These are phyloP conservation scores for Lomentospora prolificans DNA, from an alignment of 2,329 filamentous ascomycete genomes.

Conservation along the genomic window DNA sequence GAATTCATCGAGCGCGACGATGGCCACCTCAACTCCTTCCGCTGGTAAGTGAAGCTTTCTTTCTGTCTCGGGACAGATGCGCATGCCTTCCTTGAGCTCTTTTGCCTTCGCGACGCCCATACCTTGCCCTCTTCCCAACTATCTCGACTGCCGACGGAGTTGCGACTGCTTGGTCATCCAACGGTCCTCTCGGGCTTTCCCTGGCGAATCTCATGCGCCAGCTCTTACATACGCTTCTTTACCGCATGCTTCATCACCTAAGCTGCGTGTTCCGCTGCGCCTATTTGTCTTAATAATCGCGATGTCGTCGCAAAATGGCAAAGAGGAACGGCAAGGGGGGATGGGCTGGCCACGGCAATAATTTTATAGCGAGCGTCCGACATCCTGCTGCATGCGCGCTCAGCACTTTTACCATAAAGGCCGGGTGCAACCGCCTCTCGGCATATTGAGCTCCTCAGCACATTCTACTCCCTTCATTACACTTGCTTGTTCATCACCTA, in stretches of 20 bases:
- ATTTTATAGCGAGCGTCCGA: not conserved
- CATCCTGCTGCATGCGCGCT: not conserved
- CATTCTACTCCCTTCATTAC: not conserved
- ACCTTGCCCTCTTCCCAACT: not conserved
- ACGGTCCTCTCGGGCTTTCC: not conserved
- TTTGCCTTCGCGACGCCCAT: not conserved
- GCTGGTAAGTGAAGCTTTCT: constrained; percentile 6
- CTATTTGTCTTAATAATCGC: constrained; percentile 7
- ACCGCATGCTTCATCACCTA: not conserved
- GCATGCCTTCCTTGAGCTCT: not conserved
- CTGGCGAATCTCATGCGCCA: constrained; percentile 3
- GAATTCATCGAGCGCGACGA: constrained; percentile 8
- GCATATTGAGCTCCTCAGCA: not conserved
- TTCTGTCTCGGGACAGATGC: not conserved
- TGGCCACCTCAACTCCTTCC: constrained; percentile 5
- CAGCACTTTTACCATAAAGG: not conserved
- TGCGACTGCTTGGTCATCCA: constrained; percentile 7
- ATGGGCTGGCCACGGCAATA: not conserved
- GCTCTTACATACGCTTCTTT: constrained; percentile 1
- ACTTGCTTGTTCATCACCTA: not conserved
- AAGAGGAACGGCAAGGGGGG: not conserved
- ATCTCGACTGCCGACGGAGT: not conserved
- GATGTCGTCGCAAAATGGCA: constrained; percentile 5
- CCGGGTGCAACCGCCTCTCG: not conserved
- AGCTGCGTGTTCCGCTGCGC: not conserved